phyloP scores from a whole-genome alignment of 208 protist species.

The Trypanosoma brucei region DNA sequence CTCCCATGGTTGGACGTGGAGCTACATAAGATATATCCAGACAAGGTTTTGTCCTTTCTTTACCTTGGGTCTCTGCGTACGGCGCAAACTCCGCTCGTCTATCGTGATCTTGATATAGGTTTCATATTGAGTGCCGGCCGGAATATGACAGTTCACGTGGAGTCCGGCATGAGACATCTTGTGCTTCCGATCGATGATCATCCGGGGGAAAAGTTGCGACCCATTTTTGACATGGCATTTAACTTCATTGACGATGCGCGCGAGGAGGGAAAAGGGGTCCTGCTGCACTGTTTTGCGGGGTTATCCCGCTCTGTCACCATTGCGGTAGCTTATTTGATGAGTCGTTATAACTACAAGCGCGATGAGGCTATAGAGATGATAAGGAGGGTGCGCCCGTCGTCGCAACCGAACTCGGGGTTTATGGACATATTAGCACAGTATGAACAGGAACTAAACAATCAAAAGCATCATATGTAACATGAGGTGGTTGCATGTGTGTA shows the following conservation, averaged over 20 bases:
- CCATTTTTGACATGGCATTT: slow-evolving; percentile 65
- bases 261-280: slow-evolving; percentile 47
- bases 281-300: slow-evolving; percentile 90
- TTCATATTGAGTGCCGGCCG: slow-evolving; percentile 76
- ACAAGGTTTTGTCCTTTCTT: slow-evolving; percentile 81
- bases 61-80: slow-evolving; percentile 83
- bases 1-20: slow-evolving; percentile 68
- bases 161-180: slow-evolving; percentile 76
- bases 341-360: slow-evolving; percentile 39
- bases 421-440: slow-evolving; percentile 37
- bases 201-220: slow-evolving; percentile 55
- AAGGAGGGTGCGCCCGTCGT: slow-evolving; percentile 52
- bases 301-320: slow-evolving; percentile 86
- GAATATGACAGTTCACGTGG: slow-evolving; percentile 55
- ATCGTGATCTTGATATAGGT: slow-evolving; percentile 76
- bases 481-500: too few species aligned
- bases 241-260: slow-evolving; percentile 76
- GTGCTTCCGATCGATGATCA: slow-evolving; percentile 74
- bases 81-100: slow-evolving; percentile 72
- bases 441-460: slow-evolving; percentile 22
- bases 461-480: not conserved
- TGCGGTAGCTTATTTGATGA: slow-evolving; percentile 84
- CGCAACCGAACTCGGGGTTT: slow-evolving; percentile 83
- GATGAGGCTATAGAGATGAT: slow-evolving; percentile 71
- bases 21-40: slow-evolving; percentile 87